Conservation (phyloP, 305 asterid species). For the Ajuga reptans region DNA sequence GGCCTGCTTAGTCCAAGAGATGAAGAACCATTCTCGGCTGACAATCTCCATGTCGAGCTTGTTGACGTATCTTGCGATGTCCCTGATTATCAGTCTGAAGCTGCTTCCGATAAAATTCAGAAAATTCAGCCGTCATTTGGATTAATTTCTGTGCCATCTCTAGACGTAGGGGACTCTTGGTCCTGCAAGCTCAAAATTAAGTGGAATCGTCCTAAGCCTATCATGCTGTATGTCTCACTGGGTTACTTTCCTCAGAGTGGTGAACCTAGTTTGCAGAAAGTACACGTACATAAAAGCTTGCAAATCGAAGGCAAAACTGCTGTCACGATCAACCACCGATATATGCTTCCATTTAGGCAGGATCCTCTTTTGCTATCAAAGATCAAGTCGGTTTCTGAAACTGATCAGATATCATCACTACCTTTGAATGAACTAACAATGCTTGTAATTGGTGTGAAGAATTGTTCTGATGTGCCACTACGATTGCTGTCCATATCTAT, state of each 20-base stretch:
- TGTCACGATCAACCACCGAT: constrained; percentile 57
- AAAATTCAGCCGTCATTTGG: constrained; percentile 96
- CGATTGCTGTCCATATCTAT: constrained; percentile 59
- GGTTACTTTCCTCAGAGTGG: constrained; percentile 58
- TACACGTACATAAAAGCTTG: constrained; percentile 89
- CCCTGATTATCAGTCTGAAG: constrained; percentile 33
- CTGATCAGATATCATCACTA: constrained; percentile 51
- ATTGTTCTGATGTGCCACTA: constrained; percentile 81
- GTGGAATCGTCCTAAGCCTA: constrained; percentile 97
- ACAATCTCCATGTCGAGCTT: constrained; percentile 89
- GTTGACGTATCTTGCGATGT: constrained; percentile 55
- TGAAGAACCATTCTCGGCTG: constrained; percentile 64
- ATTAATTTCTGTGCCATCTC: constrained; percentile 73
- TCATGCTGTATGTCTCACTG: constrained; percentile 88
- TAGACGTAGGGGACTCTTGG: constrained; percentile 68
- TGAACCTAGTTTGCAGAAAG: constrained; percentile 63
- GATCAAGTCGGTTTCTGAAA: constrained; percentile 46
- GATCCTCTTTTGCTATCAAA: constrained; percentile 75
- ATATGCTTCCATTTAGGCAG: constrained; percentile 70
- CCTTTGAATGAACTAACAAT: constrained; percentile 65
- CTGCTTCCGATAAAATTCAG: constrained; percentile 49
- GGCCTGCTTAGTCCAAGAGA: constrained; percentile 96
- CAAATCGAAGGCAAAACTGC: constrained; percentile 93
- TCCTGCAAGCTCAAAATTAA: constrained; percentile 80
- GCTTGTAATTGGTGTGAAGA: constrained; percentile 65